phyloP scores from a whole-genome alignment of 169 alveolate species.

The Plasmodium fragile region DNA sequence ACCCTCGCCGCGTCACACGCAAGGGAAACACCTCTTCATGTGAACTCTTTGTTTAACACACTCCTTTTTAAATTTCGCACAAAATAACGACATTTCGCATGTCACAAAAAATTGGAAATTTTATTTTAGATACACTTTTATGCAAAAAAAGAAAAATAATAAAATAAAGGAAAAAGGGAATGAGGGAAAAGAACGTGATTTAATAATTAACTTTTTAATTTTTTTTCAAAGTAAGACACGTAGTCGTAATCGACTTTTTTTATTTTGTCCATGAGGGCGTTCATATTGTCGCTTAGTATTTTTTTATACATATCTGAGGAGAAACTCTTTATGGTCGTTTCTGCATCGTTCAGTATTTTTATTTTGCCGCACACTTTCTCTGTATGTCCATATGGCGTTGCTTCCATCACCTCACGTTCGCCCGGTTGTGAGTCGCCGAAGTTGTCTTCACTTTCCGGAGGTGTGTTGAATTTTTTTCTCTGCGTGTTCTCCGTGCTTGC shows the following conservation, averaged over 20 bases:
- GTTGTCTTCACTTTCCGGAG: conserved; percentile 3
- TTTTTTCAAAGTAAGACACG: conserved; percentile 55
- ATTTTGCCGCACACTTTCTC: not conserved
- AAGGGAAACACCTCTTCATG: not conserved
- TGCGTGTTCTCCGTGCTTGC: not conserved
- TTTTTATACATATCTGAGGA: conserved; percentile 27
- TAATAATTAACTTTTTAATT: conserved; percentile 41
- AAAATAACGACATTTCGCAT: not conserved
- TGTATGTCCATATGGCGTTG: not conserved
- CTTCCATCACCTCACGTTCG: not conserved
- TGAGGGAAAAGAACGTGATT: not conserved
- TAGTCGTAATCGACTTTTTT: conserved; percentile 60
- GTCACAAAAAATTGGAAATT: not conserved
- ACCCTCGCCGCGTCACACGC: not conserved
- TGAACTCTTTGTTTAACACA: not conserved
- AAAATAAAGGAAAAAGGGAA: not conserved
- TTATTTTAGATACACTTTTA: conserved; percentile 6
- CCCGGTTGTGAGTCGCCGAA: not conserved
- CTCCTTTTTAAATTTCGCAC: not conserved
- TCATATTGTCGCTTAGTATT: conserved; percentile 44
- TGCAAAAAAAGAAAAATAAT: not conserved
- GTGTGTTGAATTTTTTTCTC: not conserved
- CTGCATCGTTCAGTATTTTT: conserved; percentile 20
- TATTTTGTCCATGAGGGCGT: conserved; percentile 23
- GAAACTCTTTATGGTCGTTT: conserved; percentile 25